Evolutionary conservation across 192 early-diverging fungal genomes (phyloP).

Genomic region (Umbelopsis ramanniana): DNA sequence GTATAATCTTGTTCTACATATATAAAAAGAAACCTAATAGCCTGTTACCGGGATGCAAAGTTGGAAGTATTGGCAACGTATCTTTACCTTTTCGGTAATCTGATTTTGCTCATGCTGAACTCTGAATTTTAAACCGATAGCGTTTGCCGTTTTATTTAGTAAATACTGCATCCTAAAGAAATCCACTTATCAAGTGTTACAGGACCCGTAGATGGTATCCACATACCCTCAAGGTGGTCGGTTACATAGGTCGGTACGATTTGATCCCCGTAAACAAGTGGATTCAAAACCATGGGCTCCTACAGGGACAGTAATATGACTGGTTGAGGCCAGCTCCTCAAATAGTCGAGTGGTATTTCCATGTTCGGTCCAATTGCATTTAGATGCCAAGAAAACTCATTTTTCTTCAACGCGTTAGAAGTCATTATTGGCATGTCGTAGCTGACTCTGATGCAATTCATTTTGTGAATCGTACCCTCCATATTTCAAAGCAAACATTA

Average conservation of each 20-base stretch:
- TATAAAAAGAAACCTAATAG: too few species aligned
- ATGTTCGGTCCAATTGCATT: constrained; percentile 12
- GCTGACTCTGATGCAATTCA: too few species aligned
- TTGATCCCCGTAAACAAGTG: neutral
- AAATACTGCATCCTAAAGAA: too few species aligned
- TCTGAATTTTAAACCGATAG: neutral
- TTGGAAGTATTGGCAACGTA: neutral
- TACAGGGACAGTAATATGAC: constrained; percentile 16
- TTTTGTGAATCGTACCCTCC: too few species aligned
- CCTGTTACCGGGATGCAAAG: neutral
- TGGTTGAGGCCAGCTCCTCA: constrained; percentile 11
- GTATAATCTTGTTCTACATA: too few species aligned
- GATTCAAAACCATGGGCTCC: neutral
- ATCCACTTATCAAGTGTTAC: too few species aligned
- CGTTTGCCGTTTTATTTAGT: neutral
- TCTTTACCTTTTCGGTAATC: neutral
- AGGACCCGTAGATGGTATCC: too few species aligned
- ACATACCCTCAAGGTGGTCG: too few species aligned
- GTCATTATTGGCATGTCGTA: too few species aligned
- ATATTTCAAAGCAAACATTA: too few species aligned
- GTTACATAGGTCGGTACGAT: too few species aligned
- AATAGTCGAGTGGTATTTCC: constrained; percentile 21
- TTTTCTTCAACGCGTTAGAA: neutral
- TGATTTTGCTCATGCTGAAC: neutral
- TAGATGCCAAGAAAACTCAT: constrained; percentile 9